Evolutionary conservation across 768 basidiomycete species (phyloP).

Genomic region (Heimioporus sp.): DNA sequence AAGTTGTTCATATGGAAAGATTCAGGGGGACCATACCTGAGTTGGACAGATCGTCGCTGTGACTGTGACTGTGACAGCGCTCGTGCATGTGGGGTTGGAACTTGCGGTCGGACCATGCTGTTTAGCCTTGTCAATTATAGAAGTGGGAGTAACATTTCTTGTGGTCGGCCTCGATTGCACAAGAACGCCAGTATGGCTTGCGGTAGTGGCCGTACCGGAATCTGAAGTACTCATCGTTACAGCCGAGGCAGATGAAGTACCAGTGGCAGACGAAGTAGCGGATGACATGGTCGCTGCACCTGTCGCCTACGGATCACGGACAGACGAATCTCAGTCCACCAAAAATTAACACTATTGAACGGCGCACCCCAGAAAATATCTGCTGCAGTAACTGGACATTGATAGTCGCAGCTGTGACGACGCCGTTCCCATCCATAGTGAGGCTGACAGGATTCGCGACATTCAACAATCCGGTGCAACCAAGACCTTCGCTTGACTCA

Average conservation of each 20-base stretch:
- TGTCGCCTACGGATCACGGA: not conserved
- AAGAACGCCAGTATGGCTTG: not conserved
- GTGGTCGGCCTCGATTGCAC: not conserved
- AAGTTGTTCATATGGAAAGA: not conserved
- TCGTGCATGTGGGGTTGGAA: not conserved
- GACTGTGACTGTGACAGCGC: constrained; percentile 16
- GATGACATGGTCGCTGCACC: not conserved
- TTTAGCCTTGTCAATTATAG: not conserved
- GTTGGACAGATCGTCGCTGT: constrained; percentile 13
- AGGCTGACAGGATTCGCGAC: constrained; percentile 21
- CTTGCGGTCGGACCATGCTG: constrained; percentile 1
- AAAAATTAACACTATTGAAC: not conserved
- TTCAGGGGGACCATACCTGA: constrained; percentile 7
- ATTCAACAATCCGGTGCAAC: constrained; percentile 19
- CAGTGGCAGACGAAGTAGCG: not conserved
- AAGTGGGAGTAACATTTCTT: not conserved
- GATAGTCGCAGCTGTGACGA: constrained; percentile 26
- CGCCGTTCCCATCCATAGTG: constrained; percentile 24
- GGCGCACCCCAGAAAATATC: constrained; percentile 11
- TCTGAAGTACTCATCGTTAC: not conserved
- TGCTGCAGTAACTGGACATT: constrained; percentile 19
- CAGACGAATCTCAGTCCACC: not conserved
- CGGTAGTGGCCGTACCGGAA: not conserved
- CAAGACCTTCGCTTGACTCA: constrained; percentile 20
- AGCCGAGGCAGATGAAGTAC: not conserved